phyloP scores from a whole-genome alignment of 768 basidiomycete genomes.

The Tulasnella calospora region DNA sequence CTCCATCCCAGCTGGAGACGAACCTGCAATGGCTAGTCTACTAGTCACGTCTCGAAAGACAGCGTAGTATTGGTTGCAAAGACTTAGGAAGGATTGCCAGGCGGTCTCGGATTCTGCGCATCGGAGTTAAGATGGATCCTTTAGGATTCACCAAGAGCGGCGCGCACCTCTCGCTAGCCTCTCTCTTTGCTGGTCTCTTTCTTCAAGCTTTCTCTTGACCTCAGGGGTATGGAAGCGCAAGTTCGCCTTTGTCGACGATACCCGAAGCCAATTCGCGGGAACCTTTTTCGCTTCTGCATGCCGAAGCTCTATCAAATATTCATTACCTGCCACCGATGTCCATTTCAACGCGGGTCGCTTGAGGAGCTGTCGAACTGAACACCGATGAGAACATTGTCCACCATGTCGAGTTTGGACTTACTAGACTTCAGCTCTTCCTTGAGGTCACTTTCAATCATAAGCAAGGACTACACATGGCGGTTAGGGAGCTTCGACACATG shows the following conservation, averaged over 20 bases:
- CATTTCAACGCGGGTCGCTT: slow-evolving; percentile 71
- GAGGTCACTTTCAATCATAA: slow-evolving; percentile 64
- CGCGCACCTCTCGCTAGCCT: slow-evolving; percentile 50
- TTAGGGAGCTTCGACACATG: background rate
- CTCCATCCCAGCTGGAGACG: background rate
- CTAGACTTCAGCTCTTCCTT: slow-evolving; percentile 65
- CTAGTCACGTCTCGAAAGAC: slow-evolving; percentile 69
- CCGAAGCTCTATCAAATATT: slow-evolving; percentile 79
- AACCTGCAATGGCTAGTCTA: slow-evolving; percentile 63
- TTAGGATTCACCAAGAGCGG: too few species aligned
- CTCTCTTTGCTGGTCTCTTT: slow-evolving; percentile 72
- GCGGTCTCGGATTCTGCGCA: slow-evolving; percentile 50
- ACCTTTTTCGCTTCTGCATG: slow-evolving; percentile 48
- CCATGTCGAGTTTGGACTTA: slow-evolving; percentile 34
- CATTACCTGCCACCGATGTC: slow-evolving; percentile 59
- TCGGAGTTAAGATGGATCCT: background rate
- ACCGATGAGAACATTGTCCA: slow-evolving; percentile 17
- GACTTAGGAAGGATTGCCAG: slow-evolving; percentile 60
- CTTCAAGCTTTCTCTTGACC: slow-evolving; percentile 55
- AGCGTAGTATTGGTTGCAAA: slow-evolving; percentile 68
- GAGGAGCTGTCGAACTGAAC: slow-evolving; percentile 62
- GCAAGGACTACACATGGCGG: slow-evolving; percentile 49
- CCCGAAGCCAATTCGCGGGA: slow-evolving; percentile 55
- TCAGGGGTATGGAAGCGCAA: slow-evolving; percentile 74
- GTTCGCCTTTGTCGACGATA: slow-evolving; percentile 62